Evolutionary conservation across 2,329 filamentous ascomycete species (phyloP).

Genomic region (Aspergillus versicolor): DNA sequence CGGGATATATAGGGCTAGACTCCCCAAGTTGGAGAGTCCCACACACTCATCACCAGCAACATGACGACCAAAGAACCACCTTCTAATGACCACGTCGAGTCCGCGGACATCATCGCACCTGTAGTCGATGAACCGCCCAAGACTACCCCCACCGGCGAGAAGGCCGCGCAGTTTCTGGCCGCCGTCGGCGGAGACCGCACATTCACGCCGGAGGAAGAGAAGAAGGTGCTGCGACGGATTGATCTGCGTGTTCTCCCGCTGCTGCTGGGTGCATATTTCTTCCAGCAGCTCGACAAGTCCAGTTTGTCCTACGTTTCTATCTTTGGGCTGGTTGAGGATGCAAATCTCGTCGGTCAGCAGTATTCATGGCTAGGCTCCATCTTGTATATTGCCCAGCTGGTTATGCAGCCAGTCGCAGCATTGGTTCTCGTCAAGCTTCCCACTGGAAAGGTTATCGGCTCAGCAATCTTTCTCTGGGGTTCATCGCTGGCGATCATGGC

Average conservation of each 20-base stretch:
- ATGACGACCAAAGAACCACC: not conserved
- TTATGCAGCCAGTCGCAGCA: constrained; percentile 58
- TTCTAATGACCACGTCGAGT: not conserved
- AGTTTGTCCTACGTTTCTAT: constrained; percentile 23
- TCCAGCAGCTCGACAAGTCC: constrained; percentile 56
- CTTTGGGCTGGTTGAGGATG: constrained; percentile 47
- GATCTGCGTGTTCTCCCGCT: constrained; percentile 53
- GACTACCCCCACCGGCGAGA: constrained; percentile 1
- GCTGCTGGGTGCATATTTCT: constrained; percentile 57
- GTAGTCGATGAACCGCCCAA: not conserved
- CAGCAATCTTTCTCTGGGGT: constrained; percentile 57
- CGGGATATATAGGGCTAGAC: not conserved
- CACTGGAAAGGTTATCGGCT: constrained; percentile 54
- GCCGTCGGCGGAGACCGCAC: constrained; percentile 3
- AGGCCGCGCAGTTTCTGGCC: constrained; percentile 16
- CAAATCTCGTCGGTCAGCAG: constrained; percentile 48
- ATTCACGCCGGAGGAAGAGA: constrained; percentile 53
- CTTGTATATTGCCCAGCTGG: constrained; percentile 59
- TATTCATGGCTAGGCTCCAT: constrained; percentile 63
- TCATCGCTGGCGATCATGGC: constrained; percentile 52
- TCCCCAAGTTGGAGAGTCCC: not conserved
- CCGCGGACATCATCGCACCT: constrained; percentile 12
- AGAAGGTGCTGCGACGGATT: constrained; percentile 37
- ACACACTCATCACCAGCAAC: not conserved
- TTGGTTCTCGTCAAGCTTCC: constrained; percentile 44